These are phyloP conservation scores for Aspergillus sp. DNA, from an alignment of 2,329 filamentous ascomycete species.

Conservation along the genomic window DNA sequence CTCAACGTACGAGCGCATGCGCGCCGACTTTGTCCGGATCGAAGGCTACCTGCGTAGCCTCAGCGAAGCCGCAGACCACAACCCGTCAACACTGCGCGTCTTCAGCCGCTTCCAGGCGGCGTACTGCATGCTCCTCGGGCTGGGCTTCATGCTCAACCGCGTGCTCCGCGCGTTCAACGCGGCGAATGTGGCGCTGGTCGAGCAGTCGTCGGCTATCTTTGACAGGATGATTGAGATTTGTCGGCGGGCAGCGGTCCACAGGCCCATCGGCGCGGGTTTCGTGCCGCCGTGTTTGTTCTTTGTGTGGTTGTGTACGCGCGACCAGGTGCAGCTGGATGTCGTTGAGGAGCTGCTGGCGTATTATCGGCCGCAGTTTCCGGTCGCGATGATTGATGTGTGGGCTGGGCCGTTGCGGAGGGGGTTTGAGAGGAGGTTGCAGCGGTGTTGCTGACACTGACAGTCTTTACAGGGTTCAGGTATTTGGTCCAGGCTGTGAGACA, in stretches of 20 bases:
- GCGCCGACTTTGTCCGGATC: constrained; percentile 11
- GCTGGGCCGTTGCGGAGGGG: constrained; percentile 6
- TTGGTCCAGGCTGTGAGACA: too few species aligned
- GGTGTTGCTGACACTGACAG: not conserved
- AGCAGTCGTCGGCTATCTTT: constrained; percentile 13
- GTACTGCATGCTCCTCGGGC: constrained; percentile 16
- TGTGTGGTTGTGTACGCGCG: constrained; percentile 16
- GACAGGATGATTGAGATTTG: constrained; percentile 14
- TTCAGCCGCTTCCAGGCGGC: constrained; percentile 20
- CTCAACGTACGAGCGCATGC: constrained; percentile 15
- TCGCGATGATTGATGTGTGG: constrained; percentile 14
- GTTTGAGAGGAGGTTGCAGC: constrained; percentile 1
- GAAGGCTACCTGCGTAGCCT: not conserved
- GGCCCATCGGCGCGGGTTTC: constrained; percentile 22
- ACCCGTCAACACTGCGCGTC: constrained; percentile 3
- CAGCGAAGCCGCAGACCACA: too few species aligned
- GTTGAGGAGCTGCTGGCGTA: constrained; percentile 15
- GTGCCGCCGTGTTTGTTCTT: constrained; percentile 18
- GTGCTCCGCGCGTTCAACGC: constrained; percentile 20
- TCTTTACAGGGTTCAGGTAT: too few species aligned
- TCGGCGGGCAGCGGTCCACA: constrained; percentile 14
- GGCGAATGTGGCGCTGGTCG: constrained; percentile 4
- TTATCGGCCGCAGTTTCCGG: constrained; percentile 22
- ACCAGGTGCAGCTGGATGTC: constrained; percentile 9
- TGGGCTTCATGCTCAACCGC: constrained; percentile 19